Conservation (phyloP, 495 filamentous ascomycete genomes). For the Penicillium bialowiezense region DNA sequence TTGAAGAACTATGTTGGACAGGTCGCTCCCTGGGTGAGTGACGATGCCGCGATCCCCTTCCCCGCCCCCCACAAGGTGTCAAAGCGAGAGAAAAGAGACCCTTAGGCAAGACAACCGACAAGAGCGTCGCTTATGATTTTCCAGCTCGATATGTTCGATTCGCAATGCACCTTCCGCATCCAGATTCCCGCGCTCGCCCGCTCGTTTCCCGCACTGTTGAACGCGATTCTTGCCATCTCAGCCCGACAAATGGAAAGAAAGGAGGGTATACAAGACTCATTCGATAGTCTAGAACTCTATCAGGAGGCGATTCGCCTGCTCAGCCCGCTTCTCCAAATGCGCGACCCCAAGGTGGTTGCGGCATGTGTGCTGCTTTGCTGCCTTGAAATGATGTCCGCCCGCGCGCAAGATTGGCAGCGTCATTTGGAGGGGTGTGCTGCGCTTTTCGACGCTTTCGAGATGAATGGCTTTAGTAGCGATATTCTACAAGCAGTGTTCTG, state of each 20-base stretch:
- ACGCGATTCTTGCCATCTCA: conserved; percentile 43
- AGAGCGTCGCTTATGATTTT: not conserved
- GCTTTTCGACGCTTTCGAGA: conserved; percentile 40
- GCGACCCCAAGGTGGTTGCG: conserved; percentile 40
- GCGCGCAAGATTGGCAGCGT: conserved; percentile 43
- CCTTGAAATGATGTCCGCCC: conserved; percentile 49
- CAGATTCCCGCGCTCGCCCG: conserved; percentile 39
- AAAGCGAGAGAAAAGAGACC: too few relatives aligned
- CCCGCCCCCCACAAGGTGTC: too few relatives aligned
- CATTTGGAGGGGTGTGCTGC: conserved; percentile 49
- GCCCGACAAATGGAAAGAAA: conserved; percentile 44
- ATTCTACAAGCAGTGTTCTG: conserved; percentile 46
- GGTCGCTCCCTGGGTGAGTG: conserved; percentile 41
- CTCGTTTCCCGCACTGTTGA: conserved; percentile 36
- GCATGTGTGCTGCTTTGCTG: conserved; percentile 42
- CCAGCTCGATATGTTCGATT: conserved; percentile 52
- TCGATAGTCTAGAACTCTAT: conserved; percentile 43
- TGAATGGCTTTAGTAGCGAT: conserved; percentile 41
- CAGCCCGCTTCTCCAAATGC: conserved; percentile 31
- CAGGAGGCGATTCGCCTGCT: conserved; percentile 45
- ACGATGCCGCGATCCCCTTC: not conserved
- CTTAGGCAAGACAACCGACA: too few relatives aligned
- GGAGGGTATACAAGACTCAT: conserved; percentile 30
- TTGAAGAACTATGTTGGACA: conserved; percentile 45
- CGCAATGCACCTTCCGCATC: conserved; percentile 37